Base-by-base conservation (phyloP, 495 filamentous ascomycete species). In the Aspergillus kassunensis region DNA sequence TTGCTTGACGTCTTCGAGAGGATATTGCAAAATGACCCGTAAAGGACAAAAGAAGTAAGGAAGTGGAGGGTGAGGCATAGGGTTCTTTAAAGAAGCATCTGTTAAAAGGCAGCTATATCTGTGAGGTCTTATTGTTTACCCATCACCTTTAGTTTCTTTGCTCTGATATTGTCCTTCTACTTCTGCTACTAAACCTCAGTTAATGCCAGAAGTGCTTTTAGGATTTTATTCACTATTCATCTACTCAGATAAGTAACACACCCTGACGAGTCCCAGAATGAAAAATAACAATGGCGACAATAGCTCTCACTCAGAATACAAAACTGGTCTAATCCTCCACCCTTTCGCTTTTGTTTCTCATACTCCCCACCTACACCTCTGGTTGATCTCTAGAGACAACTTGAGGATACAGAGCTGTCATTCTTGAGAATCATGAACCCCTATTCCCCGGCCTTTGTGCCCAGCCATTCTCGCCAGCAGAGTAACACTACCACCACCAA, bases 311-410 rank as follows among this genome's bases (percentile, higher is more conserved):
- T 4, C 15, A 29, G 7, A 10, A 6, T 33, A 10, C 10, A 6
- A 4, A 33, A 29, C 13, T 59, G 57, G 61, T 57, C 44, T 57
- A 53, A 54, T 62, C 9, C 10, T 33, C 30, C 30, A 9, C 30
- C 12, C 53, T 49, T 60, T 60, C 61, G 61, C 56, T 55, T 36
- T 40, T 35, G 49, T 51, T 51, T 47, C 46, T 19, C 49, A 7
- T 23, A 43, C 34, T 43, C 34, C 37, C 21, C 39, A 48, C 49
- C 49, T 43, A 37, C 46, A 48, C 39, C 29, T 25, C 37, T 54
- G 33, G 34, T 21, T 34, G 24, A 31, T 36, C 37, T 43, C 16
- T 18, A 7, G 2, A 4, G 29, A 16, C 19, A 4, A 10, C 49
- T 44, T 13, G 6, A 19, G 11, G 19, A 21, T 2, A 34, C 23